Evolutionary conservation across 441 rosid species (phyloP), one percentile per base, ranked within the genome.

Genomic region (Sinapis alba): DNA sequence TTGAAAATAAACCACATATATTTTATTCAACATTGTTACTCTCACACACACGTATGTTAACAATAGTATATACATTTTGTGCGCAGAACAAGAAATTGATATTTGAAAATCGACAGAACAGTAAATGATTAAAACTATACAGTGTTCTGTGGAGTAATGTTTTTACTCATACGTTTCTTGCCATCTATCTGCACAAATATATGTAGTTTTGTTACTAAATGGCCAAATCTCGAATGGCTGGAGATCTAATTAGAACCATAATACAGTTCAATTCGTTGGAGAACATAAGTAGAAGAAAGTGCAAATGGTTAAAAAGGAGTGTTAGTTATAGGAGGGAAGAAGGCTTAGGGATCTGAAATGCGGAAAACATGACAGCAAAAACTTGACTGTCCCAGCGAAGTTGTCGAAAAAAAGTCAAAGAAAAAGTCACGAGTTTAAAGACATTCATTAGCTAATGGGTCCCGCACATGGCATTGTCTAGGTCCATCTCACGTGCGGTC

Each of bases 401-500:
- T 62, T 72, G 82, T 82, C 79, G 74, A 47, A 16, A 61, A n/a
- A 51, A 77, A 65, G 45, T 73, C 73, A 72, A 53, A 69, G 58
- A 15, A 67, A 71, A 67, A 62, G 71, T 69, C 74, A 66, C 68
- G 57, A 53, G 23, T 57, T 41, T 4, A 51, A 76, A 62, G 9
- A 53, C 81, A 72, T 84, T 71, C 83, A 81, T 80, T 82, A 73
- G 84, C 69, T n/a, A 68, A 3, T 78, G 85, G 84, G 86, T 26
- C 81, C 84, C 68, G 59, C 68, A 70, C 63, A 60, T 59, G 69
- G 67, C 68, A 68, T 10, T 70, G 71, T 70, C 58, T 53, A 41
- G n/a, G 53, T 72, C 67, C 56, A 69, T 20, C 79, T 72, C 89
- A 88, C 90, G 88, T 82, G 93, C 82, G 83, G 83, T 69, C 70